Evolutionary conservation across 2,329 filamentous ascomycete genomes (phyloP).

Genomic region (Calycina herbarum): DNA sequence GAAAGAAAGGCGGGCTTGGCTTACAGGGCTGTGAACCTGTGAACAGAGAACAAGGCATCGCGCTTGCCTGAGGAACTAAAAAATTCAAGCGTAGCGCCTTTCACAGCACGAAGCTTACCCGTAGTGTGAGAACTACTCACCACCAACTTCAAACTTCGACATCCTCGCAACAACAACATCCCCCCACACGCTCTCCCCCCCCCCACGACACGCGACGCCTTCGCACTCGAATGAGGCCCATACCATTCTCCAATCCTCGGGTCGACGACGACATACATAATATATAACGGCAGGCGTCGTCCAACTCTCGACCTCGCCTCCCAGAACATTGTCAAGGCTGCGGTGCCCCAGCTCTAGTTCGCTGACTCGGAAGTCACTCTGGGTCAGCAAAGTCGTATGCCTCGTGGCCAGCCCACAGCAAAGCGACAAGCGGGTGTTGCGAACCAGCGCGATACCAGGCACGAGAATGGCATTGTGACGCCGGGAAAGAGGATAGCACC

Average conservation of each 20-base stretch:
- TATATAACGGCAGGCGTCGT: conserved; percentile 7
- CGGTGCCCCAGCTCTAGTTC: conserved; percentile 23
- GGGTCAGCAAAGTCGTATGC: conserved; percentile 40
- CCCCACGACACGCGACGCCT: background rate
- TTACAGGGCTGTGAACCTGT: background rate
- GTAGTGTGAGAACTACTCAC: background rate
- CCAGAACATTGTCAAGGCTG: conserved; percentile 22
- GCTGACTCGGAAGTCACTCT: conserved; percentile 39
- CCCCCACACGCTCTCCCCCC: background rate
- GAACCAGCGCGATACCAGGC: conserved; percentile 70
- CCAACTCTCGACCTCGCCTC: background rate
- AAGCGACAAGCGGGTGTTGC: conserved; percentile 45
- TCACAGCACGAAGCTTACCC: background rate
- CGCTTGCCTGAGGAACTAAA: background rate
- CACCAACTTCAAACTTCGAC: conserved; percentile 1
- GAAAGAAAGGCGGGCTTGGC: background rate
- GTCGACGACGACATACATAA: conserved; percentile 13
- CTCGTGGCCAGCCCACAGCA: conserved; percentile 35
- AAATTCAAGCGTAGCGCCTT: background rate
- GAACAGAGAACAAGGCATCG: background rate
- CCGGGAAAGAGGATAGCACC: conserved; percentile 61
- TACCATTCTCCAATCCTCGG: conserved; percentile 7
- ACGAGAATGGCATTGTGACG: conserved; percentile 86
- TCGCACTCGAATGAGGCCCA: conserved; percentile 16
- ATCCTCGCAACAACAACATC: background rate